Base-by-base conservation (phyloP, 2,329 filamentous ascomycete genomes). In the Nigrospora osmanthi region DNA sequence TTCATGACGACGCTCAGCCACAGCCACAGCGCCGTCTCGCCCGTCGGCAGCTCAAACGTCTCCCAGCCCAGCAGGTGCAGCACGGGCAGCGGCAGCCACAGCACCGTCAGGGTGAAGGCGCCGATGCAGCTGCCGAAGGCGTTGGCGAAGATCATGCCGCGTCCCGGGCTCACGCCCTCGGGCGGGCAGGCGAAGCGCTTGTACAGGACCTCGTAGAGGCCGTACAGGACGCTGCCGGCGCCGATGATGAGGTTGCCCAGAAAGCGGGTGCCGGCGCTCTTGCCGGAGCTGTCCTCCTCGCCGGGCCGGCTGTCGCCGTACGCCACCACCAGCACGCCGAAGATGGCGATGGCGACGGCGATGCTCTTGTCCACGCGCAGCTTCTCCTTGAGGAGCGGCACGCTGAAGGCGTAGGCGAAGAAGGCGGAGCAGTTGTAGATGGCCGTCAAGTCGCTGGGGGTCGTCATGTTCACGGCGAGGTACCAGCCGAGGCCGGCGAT, bases 351-450 rank as follows among this genome's bases (percentile, higher is more conserved):
- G 11, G 80, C 74, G 1, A 98, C 93, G 4, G 91, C 87, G 42
- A 94, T 62, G 28, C 89, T 83, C 70, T 98, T 98, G 67, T 88
- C 88, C 34, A 84, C 68, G 17, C 88, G 82, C 12, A 96, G 68
- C 53, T 85, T 88, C 64, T 98, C 93, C 46, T 87, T 82, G 3
- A 98, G 73, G 15, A 98, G 68, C 1, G 90, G 89, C 38, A 98
- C 89, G 38, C 87, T 94, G 62, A 98, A 98, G 12, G 88, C 91
- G 61, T 98, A 98, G 40, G 93, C 93, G 64, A 98, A 98, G 68
- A 98, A 98, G 47, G 93, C 91, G 43, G 88, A 95, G 73, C 93
- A 98, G 69, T 98, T 98, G 76, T 98, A 98, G 56, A 98, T 98
- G 44, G 93, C 93, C 1, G 93, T 98, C 56, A 98, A 69, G 64